Evolutionary conservation across 2,329 filamentous ascomycete species (phyloP), one percentile per base, ranked within the genome.

Genomic region (Xylaria multiplex): DNA sequence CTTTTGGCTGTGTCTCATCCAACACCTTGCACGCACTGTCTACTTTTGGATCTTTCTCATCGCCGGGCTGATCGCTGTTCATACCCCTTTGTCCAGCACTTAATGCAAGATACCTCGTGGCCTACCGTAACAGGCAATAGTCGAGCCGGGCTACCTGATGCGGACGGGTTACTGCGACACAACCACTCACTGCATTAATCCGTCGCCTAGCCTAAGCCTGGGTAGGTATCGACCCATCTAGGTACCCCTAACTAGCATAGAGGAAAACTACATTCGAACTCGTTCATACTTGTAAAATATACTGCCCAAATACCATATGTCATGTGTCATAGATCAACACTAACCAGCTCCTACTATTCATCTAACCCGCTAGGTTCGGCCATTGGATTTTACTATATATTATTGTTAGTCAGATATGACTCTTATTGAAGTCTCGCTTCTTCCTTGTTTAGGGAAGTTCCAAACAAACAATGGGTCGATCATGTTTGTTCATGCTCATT

Each of bases 41-140:
- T 64, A 54, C 55, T 32, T 53, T 59, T 32, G 37, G 37, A 22
- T 58, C 42, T 22, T 35, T 55, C 64, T 63, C 64, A 37, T 22
- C 56, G 27, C 50, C 54, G 55, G 53, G 53, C 58, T 62, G 65
- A 68, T 68, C 66, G 66, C 58, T 56, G 57, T 63, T 63, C 45
- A 55, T 55, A 56, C 66, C 66, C 59, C 62, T 68, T 65, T 65
- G 62, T 59, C 63, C 40, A 59, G 16, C 45, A 43, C 54, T 50
- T 37, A n/a, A 50, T 64, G 65, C 65, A 55, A 22, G 58, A 62
- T 57, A 48, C 59, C 66, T 66, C 62, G 62, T 68, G 63, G 66
- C 66, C 66, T 68, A 59, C 66, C 62, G 45, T 63, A 68, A 66
- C n/a, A 66, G 63, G 66, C 45, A 66, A 67, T 62, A 27, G 53